Conservation (phyloP, 192 early-diverging fungal species). For the Chytriomyces confervae region DNA sequence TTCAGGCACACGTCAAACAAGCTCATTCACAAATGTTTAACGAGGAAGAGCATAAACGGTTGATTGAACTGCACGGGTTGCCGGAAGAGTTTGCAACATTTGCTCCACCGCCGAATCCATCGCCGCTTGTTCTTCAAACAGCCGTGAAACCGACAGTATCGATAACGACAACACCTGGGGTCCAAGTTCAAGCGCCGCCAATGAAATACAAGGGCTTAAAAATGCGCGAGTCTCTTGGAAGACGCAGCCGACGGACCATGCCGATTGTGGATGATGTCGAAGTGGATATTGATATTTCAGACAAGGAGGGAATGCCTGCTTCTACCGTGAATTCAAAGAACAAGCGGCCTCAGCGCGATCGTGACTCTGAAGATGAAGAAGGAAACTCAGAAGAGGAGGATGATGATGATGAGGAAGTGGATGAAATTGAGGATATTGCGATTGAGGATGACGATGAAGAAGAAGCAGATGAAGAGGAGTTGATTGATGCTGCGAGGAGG, state of each 20-base stretch:
- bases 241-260: background rate
- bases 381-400: background rate
- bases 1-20: constrained; percentile 23
- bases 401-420: background rate
- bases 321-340: background rate
- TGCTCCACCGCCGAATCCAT: too few species aligned
- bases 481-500: too few species aligned
- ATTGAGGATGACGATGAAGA: background rate
- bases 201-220: background rate
- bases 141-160: too few species aligned
- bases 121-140: too few species aligned
- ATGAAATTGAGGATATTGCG: background rate
- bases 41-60: constrained; percentile 12
- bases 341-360: background rate
- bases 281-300: background rate
- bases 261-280: background rate
- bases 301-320: background rate
- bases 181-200: background rate
- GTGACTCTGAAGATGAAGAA: background rate
- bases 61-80: constrained; percentile 15
- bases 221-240: background rate
- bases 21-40: background rate
- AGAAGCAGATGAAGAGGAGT: background rate
- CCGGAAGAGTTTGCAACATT: background rate
- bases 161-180: background rate